phyloP scores from a whole-genome alignment of 106 monocot genomes.

The Apostasia ramifera region DNA sequence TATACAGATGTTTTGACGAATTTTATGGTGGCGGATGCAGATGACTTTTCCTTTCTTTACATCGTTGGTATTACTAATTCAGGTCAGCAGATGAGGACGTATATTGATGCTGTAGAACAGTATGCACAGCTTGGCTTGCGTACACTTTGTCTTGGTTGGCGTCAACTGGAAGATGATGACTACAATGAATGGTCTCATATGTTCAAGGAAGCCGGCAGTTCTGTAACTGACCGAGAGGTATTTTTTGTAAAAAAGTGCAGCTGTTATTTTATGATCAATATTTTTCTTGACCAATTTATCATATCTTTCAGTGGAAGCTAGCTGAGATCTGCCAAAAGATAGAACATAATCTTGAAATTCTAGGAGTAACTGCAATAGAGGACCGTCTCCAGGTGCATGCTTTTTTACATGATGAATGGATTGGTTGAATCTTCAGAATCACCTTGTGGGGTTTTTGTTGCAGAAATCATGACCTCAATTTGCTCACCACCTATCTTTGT shows the following conservation, averaged over 20 bases:
- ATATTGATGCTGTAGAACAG: slow-evolving; percentile 80
- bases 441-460: not conserved
- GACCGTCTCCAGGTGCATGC: slow-evolving; percentile 81
- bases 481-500: not conserved
- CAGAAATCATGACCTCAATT: not conserved
- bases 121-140: slow-evolving; percentile 85
- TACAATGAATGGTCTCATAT: slow-evolving; percentile 73
- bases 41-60: too few relatives aligned
- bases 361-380: slow-evolving; percentile 94
- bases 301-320: slow-evolving; percentile 52
- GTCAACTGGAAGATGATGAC: slow-evolving; percentile 77
- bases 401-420: not conserved
- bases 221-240: slow-evolving; percentile 93
- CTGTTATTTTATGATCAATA: slow-evolving; percentile 3
- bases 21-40: too few relatives aligned
- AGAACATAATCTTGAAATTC: slow-evolving; percentile 87
- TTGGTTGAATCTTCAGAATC: not conserved
- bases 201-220: slow-evolving; percentile 80
- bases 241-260: not conserved
- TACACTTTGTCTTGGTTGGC: slow-evolving; percentile 82
- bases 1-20: too few relatives aligned
- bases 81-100: slow-evolving; percentile 66
- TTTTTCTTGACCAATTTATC: not conserved
- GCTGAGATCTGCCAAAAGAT: slow-evolving; percentile 84
- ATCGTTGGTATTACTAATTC: not conserved